Evolutionary conservation across 176 grass and related monocot genomes (phyloP).

Genomic region (Oryza officinalis): DNA sequence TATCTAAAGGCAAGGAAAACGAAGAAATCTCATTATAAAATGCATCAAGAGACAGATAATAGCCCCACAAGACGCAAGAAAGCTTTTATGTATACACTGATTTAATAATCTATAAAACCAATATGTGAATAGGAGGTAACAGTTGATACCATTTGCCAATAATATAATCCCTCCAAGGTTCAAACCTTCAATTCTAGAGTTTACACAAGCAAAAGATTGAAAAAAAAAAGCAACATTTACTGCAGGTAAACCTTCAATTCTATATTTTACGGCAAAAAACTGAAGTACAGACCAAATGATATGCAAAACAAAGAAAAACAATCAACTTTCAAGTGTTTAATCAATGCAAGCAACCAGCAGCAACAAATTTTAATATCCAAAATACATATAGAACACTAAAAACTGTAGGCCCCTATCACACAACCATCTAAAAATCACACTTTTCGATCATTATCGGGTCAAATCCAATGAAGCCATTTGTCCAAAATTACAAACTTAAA

Average conservation of each 20-base stretch:
- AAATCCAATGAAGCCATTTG: slow-evolving; percentile 23
- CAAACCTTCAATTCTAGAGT: neutral
- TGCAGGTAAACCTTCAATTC: neutral
- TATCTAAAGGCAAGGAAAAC: neutral
- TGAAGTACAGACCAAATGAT: slow-evolving; percentile 12
- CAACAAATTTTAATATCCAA: neutral
- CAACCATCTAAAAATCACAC: neutral
- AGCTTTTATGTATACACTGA: neutral
- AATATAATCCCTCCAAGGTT: neutral
- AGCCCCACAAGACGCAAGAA: neutral
- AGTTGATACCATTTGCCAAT: neutral
- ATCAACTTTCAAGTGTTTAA: neutral
- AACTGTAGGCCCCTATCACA: neutral
- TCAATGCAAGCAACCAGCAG: neutral
- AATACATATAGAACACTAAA: neutral
- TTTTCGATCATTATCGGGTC: neutral
- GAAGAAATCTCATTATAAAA: neutral
- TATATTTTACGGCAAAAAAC: neutral
- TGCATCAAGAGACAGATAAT: neutral
- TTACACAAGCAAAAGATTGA: neutral
- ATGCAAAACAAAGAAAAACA: neutral
- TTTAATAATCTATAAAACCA: slow-evolving; percentile 12
- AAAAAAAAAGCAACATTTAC: neutral
- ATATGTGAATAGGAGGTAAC: neutral
- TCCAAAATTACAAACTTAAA: neutral